Conservation (phyloP, 305 asterid species). For the Ilex paraguariensis region DNA sequence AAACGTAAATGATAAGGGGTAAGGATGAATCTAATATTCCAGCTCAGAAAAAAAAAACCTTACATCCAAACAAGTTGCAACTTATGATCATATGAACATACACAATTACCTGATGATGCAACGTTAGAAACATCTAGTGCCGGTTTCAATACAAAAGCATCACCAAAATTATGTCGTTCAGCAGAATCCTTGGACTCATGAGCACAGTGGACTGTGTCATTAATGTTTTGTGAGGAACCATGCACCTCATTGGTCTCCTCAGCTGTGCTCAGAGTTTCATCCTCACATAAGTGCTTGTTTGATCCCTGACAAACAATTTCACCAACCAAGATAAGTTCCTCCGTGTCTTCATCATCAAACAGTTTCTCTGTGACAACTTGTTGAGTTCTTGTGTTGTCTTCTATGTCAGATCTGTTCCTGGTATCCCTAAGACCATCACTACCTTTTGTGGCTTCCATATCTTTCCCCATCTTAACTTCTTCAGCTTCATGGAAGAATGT, state of each 20-base stretch:
- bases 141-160: constrained; percentile 3
- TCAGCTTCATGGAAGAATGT: constrained; percentile 18
- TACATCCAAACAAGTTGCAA: too few species aligned
- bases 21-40: too few species aligned
- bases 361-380: constrained; percentile 15
- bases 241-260: constrained; percentile 16
- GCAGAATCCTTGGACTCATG: too few species aligned
- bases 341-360: constrained; percentile 7
- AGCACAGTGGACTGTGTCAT: constrained; percentile 1
- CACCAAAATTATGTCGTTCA: too few species aligned
- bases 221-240: constrained; percentile 7
- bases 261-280: constrained; percentile 11
- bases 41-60: too few species aligned
- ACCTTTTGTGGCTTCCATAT: neutral
- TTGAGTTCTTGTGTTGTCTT: neutral
- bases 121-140: neutral
- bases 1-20: neutral
- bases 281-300: constrained; percentile 6
- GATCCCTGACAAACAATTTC: constrained; percentile 7
- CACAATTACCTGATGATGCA: too few species aligned
- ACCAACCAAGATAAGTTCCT: constrained; percentile 2
- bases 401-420: too few species aligned
- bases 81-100: too few species aligned
- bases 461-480: constrained; percentile 5
- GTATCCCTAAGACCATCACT: too few species aligned